Base-by-base conservation (phyloP, 75 land plant genomes). In the Pinus taeda region DNA sequence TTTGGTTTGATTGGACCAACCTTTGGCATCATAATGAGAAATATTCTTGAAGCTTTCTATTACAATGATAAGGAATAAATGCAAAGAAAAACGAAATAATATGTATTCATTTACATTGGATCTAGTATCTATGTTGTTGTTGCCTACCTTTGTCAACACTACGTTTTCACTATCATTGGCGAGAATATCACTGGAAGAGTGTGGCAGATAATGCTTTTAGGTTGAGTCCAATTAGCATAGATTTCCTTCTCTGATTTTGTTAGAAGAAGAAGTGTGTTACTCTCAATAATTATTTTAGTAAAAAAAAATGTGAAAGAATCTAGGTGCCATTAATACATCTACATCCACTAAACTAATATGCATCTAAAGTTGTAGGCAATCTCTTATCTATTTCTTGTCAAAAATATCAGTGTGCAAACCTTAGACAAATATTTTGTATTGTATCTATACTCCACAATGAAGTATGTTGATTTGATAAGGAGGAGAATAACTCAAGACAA, bases 131-230 rank as follows among this genome's bases (percentile, higher is more conserved):
- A 83, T 78, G 88, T 92, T n/a, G 89, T 91, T 24, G 83, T 85
- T 55, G 94, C 91, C 37, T 90, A 90, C 74, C 71, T 93, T 71
- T 81, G 88, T 33, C 95, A 95, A 81, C 96, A 95, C 79, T 93
- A 91, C 78, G 93, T 89, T 85, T 95, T 97, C 60, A 94, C 91
- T 37, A 85, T 97, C 53, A 88, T 90, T 86, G 99, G 99, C 3
- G 99, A 97, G 78, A 93, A 93, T 70, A 89, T 97, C 74, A 93
- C 95, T 21, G 91, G 92, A 21, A 88, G 98, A 57, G 89, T 97
- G 9, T 79, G 99, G 67, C 89, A 91, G 61, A 85, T 95, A 89
- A 95, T 97, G 94, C 93, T 97, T 78, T 81, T 88, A 79, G 92
- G 99, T 97, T 60, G 81, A 56, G 71, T 64, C 73, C 26, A n/a